Conservation (phyloP, 192 early-diverging fungal genomes). For the Helicostylum pulchrum region DNA sequence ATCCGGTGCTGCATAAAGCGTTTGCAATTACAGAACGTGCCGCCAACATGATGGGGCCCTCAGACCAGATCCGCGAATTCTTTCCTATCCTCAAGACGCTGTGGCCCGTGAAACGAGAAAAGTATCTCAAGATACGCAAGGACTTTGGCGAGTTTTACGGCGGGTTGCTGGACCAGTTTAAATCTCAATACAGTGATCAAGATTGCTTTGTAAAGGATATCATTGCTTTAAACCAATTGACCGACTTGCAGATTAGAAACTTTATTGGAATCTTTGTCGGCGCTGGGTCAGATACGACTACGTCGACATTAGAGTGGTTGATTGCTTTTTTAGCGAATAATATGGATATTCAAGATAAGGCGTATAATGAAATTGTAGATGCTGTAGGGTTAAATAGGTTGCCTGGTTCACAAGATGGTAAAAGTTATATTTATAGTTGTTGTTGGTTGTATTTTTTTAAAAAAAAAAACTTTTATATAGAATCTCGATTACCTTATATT, state of each 20-base stretch:
- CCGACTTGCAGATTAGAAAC: conserved; percentile 17
- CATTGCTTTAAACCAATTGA: conserved; percentile 1
- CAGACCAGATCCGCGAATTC: conserved; percentile 31
- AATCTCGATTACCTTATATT: conserved; percentile 25
- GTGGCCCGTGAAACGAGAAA: not conserved
- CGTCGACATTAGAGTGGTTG: conserved; percentile 34
- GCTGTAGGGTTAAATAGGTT: conserved; percentile 26
- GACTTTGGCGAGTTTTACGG: conserved; percentile 30
- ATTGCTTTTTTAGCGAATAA: conserved; percentile 31
- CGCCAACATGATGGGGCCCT: conserved; percentile 17
- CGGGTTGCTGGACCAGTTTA: conserved; percentile 12
- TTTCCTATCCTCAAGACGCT: conserved; percentile 32
- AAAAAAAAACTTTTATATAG: conserved; percentile 15
- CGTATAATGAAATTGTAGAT: conserved; percentile 28
- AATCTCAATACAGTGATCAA: not conserved
- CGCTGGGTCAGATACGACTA: conserved; percentile 36
- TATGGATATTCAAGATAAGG: conserved; percentile 31
- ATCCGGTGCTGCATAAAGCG: conserved; percentile 29
- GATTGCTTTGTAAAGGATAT: conserved; percentile 39
- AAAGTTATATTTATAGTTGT: no score
- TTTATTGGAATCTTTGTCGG: conserved; percentile 32
- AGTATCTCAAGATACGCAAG: conserved; percentile 1
- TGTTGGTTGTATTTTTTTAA: no score
- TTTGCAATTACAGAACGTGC: conserved; percentile 27
- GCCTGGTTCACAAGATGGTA: conserved; percentile 30